These are phyloP conservation scores for Eruca vesicaria DNA, from an alignment of 441 rosid genomes.

Conservation along the genomic window DNA sequence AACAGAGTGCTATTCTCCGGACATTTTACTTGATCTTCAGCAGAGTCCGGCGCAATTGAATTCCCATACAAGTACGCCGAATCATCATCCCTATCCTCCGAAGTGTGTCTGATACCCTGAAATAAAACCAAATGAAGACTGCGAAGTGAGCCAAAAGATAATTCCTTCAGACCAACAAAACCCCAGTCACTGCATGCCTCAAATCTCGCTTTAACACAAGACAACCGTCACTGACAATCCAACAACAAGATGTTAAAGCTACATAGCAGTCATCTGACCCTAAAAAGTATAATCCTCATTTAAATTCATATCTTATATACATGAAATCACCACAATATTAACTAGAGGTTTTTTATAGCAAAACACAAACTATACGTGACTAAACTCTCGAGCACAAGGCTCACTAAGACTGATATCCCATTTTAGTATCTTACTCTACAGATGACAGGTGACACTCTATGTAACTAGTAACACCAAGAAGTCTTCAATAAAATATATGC, in stretches of 20 bases:
- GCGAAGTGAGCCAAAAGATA: slow-evolving; percentile 11
- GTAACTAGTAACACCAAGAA: slow-evolving; percentile 7
- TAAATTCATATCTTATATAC: background rate
- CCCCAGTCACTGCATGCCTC: slow-evolving; percentile 5
- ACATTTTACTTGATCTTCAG: slow-evolving; percentile 30
- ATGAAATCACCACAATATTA: background rate
- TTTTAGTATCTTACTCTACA: background rate
- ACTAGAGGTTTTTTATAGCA: background rate
- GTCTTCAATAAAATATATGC: slow-evolving; percentile 8
- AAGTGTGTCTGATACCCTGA: slow-evolving; percentile 40
- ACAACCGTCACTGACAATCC: slow-evolving; percentile 11
- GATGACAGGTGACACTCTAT: slow-evolving; percentile 1
- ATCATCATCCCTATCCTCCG: slow-evolving; percentile 42
- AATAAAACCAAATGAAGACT: slow-evolving; percentile 29
- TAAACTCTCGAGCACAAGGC: slow-evolving; percentile 5
- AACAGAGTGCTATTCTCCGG: no score
- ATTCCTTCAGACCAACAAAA: slow-evolving; percentile 7
- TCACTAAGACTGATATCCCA: background rate
- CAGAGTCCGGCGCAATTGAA: slow-evolving; percentile 23
- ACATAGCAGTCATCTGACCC: slow-evolving; percentile 8
- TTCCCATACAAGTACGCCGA: slow-evolving; percentile 29
- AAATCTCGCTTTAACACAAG: slow-evolving; percentile 6
- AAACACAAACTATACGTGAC: background rate
- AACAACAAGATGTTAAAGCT: background rate
- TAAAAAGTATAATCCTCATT: background rate